A percentile compares a stretch with the other conserved stretches of the same genome.
These are phyloP conservation scores for Cryptosporidium ryanae DNA, from an alignment of 169 alveolate genomes.

Conservation along the genomic window DNA sequence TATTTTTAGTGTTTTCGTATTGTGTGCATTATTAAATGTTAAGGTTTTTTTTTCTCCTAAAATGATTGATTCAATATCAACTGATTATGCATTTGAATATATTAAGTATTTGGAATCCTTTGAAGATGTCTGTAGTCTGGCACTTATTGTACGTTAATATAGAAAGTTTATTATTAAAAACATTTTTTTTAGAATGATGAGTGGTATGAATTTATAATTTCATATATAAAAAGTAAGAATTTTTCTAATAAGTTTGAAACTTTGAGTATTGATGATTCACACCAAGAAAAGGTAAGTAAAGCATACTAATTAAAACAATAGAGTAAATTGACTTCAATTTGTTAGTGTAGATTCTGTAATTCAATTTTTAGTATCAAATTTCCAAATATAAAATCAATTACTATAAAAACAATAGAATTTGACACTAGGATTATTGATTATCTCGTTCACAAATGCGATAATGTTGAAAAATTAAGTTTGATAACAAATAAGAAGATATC, in stretches of 20 bases:
- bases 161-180: no score
- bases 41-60: background rate
- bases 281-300: background rate
- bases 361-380: background rate
- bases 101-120: background rate
- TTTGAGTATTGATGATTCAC: background rate
- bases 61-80: background rate
- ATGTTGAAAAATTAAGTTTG: background rate
- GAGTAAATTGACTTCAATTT: no score
- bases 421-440: background rate
- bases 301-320: background rate
- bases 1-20: background rate
- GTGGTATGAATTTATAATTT: background rate
- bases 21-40: background rate
- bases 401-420: constrained; percentile 8
- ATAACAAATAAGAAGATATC: background rate
- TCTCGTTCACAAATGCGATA: background rate
- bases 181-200: background rate
- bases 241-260: background rate
- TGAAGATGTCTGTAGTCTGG: constrained; percentile 17
- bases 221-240: background rate
- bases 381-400: constrained; percentile 3
- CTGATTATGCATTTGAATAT: constrained; percentile 2
- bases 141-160: background rate
- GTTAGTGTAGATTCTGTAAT: background rate